Evolutionary conservation across 495 filamentous ascomycete species (phyloP), one percentile per base, ranked within the genome.

Genomic region (Hyaloscypha finlandica): DNA sequence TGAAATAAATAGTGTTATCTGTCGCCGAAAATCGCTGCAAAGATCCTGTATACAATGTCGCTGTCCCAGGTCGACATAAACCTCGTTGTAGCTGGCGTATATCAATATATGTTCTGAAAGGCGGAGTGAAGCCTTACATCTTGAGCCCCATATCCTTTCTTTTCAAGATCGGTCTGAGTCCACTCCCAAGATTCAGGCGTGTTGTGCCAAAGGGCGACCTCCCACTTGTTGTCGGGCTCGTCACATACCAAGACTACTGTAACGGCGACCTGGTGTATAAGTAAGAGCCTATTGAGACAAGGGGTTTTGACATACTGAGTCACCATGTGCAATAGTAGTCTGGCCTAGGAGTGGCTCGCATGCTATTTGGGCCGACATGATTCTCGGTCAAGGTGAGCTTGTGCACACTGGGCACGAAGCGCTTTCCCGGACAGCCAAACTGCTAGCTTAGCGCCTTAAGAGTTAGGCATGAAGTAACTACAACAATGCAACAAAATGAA

Each of bases 121-220:
- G 42, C 11, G 42, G 42, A 48, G 42, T 48, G n/a, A 2, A 48
- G 42, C 42, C 42, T 12, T 48, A 48, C 42, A 12, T 48, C 42
- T 48, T 48, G 42, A 48, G 42, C 42, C 42, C 42, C 42, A 48
- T 48, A 1, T 48, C 42, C 42, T 48, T 48, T 48, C n/a, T n/a
- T 48, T 48, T 48, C 42, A 48, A 48, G 42, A 48, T 48, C 42
- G 2, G 42, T 48, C 2, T 48, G 42, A n/a, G 42, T 48, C 42
- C 42, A 48, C 42, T 48, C 42, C 42, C 42, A 48, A 48, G 57
- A 59, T 59, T 59, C 57, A 31, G 57, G 25, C 9, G 11, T 32
- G 25, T 35, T 59, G 57, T 59, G 57, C 57, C 57, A 59, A 32
- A 59, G 14, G 6, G 57, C 57, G 14, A 59, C 57, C 25, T 59